Base-by-base conservation (phyloP, 1,139 yeast genomes). In the Kodamaea anthophila region DNA sequence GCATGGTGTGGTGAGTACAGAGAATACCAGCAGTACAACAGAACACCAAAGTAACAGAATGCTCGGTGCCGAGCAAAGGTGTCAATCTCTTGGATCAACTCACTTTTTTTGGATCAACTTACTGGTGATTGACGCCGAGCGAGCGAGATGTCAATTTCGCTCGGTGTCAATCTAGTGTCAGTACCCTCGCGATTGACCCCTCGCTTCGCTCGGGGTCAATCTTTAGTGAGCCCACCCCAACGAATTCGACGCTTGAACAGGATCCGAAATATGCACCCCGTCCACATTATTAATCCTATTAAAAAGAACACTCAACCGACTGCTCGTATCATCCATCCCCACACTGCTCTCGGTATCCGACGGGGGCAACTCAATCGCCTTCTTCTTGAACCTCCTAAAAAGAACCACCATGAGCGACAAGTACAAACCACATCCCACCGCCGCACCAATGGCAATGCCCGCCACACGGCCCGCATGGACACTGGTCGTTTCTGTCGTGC, bases 381-480 rank as follows among this genome's bases (percentile, higher is more conserved):
- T 40, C 47, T 59, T 60, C 42, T 55, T 63, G 43, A 46, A 61
- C 40, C 58, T 54, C 44, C 53, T 61, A 53, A 66, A 66, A 33
- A 66, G 49, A 22, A 51, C 47, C 23, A 65, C 58, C 67, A 80
- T 66, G 24, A 74, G 58, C 1, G 72, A 58, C 51, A 79, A 58
- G 51, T 78, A 80, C 15, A 70, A 51, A 5, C 69, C 60, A 34
- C 78, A 73, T 32, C 88, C 91, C 15, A 72, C 70, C 14, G 78
- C 74, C n/a, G 83, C 74, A 34, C 87, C 87, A 29, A 79, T 60
- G 15, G 80, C 67, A 19, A 78, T 61, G 21, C 81, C 83, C 12
- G 76, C 70, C 25, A 76, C 60, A 35, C 62, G 64, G 14, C 66
- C 70, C 28, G 59, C 61, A 35, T 51, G 51, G 23, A 47, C 35